phyloP scores from a whole-genome alignment of 2,329 filamentous ascomycete species.

The Colletotrichum somersetense region DNA sequence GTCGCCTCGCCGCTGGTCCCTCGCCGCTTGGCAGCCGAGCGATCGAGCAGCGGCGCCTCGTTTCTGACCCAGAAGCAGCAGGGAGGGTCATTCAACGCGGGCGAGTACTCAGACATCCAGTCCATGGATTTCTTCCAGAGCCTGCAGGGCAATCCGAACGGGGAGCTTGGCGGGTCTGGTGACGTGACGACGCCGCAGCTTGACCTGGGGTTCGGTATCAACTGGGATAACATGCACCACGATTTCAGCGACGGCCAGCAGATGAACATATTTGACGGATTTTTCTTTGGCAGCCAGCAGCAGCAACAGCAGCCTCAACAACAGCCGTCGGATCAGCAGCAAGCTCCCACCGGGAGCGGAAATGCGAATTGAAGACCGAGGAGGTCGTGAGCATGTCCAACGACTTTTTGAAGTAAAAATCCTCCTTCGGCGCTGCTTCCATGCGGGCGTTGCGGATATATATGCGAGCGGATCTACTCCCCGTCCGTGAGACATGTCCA shows the following conservation, averaged over 20 bases:
- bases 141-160: slow-evolving; percentile 51
- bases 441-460: neutral
- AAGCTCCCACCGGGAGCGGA: slow-evolving; percentile 31
- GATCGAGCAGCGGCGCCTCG: slow-evolving; percentile 47
- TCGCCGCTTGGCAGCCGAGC: slow-evolving; percentile 53
- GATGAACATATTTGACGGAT: slow-evolving; percentile 78
- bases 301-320: slow-evolving; percentile 25
- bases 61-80: slow-evolving; percentile 52
- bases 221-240: slow-evolving; percentile 72
- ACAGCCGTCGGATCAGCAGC: slow-evolving; percentile 32
- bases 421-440: neutral
- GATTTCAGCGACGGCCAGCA: slow-evolving; percentile 71
- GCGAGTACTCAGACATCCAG: slow-evolving; percentile 63
- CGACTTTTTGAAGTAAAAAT: neutral
- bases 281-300: slow-evolving; percentile 75
- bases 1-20: slow-evolving; percentile 59
- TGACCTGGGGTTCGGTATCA: slow-evolving; percentile 76
- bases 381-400: neutral
- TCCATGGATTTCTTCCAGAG: slow-evolving; percentile 67
- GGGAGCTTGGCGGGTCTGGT: slow-evolving; percentile 43
- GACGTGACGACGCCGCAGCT: slow-evolving; percentile 62
- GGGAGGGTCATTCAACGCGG: slow-evolving; percentile 47
- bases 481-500: neutral
- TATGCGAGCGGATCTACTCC: neutral
- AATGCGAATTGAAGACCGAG: slow-evolving; percentile 5